Percentiles rank a stretch among this genome's conserved stretches.
Evolutionary conservation across 1,139 yeast genomes (phyloP).

Genomic region (Saccharomyces hybrid): DNA sequence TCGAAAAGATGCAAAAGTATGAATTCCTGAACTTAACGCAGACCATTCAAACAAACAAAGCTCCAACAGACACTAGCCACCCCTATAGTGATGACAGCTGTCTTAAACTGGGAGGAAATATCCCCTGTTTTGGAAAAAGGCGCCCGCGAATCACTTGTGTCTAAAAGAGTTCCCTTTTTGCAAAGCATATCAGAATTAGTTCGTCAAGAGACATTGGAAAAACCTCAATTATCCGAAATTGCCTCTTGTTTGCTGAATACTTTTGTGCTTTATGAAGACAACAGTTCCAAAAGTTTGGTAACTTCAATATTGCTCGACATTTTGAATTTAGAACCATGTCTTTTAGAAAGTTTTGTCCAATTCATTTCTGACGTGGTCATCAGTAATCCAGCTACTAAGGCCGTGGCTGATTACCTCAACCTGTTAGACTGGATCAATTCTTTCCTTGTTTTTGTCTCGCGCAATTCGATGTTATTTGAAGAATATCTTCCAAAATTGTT

Average conservation of each 20-base stretch:
- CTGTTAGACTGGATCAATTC: slow-evolving; percentile 28
- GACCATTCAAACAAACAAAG: background rate
- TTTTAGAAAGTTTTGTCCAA: slow-evolving; percentile 35
- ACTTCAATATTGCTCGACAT: slow-evolving; percentile 36
- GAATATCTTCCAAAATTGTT: slow-evolving; percentile 13
- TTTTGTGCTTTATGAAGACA: slow-evolving; percentile 39
- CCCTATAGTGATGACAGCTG: background rate
- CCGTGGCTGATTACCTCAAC: slow-evolving; percentile 26
- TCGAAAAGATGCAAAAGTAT: too few species aligned
- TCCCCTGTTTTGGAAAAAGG: slow-evolving; percentile 15
- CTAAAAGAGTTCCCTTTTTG: slow-evolving; percentile 19
- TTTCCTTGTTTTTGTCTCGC: slow-evolving; percentile 15
- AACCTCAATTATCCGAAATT: slow-evolving; percentile 19
- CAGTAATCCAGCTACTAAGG: slow-evolving; percentile 22
- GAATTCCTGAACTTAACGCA: too few species aligned
- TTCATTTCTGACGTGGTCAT: slow-evolving; percentile 35
- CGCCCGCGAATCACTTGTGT: slow-evolving; percentile 17
- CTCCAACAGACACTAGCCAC: background rate
- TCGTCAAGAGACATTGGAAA: slow-evolving; percentile 14
- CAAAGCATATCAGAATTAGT: slow-evolving; percentile 13
- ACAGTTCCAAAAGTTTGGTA: slow-evolving; percentile 41
- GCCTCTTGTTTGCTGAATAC: slow-evolving; percentile 37
- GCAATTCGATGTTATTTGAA: slow-evolving; percentile 11
- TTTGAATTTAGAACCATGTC: slow-evolving; percentile 32
- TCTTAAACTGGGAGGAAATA: slow-evolving; percentile 17